Conservation (phyloP, 73 alveolate species). For the Uronychia setigera region DNA sequence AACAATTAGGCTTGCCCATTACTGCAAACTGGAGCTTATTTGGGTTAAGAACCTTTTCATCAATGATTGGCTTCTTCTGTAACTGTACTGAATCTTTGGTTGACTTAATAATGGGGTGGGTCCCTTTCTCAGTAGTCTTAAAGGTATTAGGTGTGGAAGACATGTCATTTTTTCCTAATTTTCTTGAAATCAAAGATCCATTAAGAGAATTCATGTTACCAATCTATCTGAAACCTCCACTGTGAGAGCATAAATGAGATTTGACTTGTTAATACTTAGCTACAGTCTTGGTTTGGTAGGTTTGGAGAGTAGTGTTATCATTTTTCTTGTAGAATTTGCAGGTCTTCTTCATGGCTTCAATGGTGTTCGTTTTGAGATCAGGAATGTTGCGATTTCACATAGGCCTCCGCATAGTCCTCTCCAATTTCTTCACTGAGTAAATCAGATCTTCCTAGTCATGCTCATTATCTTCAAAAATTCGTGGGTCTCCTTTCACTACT, state of each 20-base stretch:
- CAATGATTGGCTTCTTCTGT: background rate
- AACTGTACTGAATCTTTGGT: background rate
- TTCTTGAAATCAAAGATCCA: background rate
- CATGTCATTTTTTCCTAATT: background rate
- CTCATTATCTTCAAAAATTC: background rate
- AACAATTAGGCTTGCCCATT: background rate
- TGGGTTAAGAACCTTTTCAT: background rate
- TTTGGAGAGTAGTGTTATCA: background rate
- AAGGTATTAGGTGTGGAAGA: background rate
- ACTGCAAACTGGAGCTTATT: background rate
- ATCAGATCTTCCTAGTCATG: background rate
- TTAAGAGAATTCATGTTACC: background rate
- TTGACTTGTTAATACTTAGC: background rate
- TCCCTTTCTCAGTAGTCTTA: background rate
- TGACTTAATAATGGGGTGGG: background rate
- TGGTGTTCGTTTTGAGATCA: background rate
- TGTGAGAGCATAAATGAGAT: no score
- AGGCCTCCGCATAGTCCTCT: background rate
- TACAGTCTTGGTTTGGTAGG: background rate
- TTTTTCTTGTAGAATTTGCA: background rate
- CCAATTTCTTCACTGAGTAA: background rate
- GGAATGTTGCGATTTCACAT: background rate
- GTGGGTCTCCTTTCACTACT: background rate
- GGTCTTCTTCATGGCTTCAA: background rate
- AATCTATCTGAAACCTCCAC: background rate